phyloP scores from a whole-genome alignment of 139 green algal genomes.

The Mychonastes homosphaera region DNA sequence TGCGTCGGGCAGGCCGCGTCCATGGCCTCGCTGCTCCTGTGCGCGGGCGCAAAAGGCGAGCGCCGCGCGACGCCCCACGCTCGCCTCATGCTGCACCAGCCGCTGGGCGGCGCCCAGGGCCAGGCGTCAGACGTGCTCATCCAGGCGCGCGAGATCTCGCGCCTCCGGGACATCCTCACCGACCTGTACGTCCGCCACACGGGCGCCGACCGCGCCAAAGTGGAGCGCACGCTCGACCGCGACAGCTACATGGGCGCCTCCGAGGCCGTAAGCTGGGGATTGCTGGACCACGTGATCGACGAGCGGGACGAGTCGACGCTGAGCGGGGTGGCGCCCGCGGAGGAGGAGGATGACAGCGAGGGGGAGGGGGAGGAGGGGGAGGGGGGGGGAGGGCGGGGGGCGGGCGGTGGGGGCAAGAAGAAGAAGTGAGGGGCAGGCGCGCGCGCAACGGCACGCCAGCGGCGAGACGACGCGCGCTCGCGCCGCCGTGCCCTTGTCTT shows the following conservation, averaged over 20 bases:
- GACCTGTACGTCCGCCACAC: conserved; percentile 80
- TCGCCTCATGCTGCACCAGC: conserved; percentile 96
- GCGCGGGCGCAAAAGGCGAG: conserved; percentile 61
- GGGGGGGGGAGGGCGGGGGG: too few relatives aligned
- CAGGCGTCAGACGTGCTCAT: conserved; percentile 90
- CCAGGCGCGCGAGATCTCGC: conserved; percentile 81
- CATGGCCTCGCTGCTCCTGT: conserved; percentile 89
- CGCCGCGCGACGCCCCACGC: conserved; percentile 74
- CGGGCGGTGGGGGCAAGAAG: too few relatives aligned
- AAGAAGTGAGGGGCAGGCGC: too few relatives aligned
- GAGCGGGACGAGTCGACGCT: conserved; percentile 17
- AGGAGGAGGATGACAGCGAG: too few relatives aligned
- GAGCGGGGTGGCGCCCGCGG: too few relatives aligned
- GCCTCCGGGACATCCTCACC: conserved; percentile 60
- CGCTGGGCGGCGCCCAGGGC: conserved; percentile 70
- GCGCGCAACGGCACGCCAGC: too few relatives aligned
- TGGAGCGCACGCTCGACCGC: conserved; percentile 54
- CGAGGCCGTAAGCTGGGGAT: conserved; percentile 67
- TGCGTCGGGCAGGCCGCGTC: conserved; percentile 84
- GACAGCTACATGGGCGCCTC: conserved; percentile 75
- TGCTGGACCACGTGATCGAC: conserved; percentile 78
- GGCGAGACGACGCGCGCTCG: too few relatives aligned
- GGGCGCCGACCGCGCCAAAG: conserved; percentile 26
- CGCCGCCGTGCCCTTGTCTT: too few relatives aligned
- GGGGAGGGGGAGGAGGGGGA: too few relatives aligned